Conservation (phyloP, 352 stramenopile genomes). For the Pelagophyceae sp. region DNA sequence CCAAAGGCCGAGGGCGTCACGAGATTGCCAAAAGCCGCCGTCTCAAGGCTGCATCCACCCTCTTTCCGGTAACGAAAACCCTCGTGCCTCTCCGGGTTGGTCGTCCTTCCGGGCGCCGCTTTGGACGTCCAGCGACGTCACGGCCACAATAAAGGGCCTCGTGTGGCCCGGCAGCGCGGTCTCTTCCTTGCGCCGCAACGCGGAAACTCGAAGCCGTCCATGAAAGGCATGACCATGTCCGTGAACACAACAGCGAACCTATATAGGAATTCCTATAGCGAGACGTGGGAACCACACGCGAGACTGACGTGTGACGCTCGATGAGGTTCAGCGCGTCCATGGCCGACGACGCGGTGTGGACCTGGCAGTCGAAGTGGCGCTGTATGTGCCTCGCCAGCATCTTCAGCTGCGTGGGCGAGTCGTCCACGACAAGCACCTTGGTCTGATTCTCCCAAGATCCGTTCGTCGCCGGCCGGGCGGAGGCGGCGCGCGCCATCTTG, state of each 20-base stretch:
- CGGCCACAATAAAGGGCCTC: background rate
- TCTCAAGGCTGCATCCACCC: too few species aligned
- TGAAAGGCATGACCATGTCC: conserved; percentile 7
- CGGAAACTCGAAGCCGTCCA: background rate
- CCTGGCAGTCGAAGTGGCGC: background rate
- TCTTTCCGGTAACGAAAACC: too few species aligned
- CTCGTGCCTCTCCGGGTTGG: too few species aligned
- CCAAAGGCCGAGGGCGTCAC: too few species aligned
- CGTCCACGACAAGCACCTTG: conserved; percentile 3
- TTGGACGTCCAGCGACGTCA: background rate
- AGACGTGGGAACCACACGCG: too few species aligned
- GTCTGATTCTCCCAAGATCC: background rate
- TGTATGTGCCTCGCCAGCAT: background rate
- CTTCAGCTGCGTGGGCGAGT: background rate
- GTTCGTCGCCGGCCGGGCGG: background rate
- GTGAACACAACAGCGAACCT: background rate
- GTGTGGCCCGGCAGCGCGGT: background rate
- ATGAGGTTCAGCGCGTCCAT: background rate
- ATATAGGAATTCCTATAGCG: too few species aligned
- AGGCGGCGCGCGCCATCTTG: background rate
- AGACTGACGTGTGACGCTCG: background rate
- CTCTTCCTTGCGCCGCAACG: background rate
- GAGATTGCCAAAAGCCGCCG: too few species aligned
- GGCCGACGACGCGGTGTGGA: background rate
- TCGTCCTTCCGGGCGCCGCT: too few species aligned